Conservation (phyloP, 148 eudicot genomes). For the Cornus kousa region DNA sequence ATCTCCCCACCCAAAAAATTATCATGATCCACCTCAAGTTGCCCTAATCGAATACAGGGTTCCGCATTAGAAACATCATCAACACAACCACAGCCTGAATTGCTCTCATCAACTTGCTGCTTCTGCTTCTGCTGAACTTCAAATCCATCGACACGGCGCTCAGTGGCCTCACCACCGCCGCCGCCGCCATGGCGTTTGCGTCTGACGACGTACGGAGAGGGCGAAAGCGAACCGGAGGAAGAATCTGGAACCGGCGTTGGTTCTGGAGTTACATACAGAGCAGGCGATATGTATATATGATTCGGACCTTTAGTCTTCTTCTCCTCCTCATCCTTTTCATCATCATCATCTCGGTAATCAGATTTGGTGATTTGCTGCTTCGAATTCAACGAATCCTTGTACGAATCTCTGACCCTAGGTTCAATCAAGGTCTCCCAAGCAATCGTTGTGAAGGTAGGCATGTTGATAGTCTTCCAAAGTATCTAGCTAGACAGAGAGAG, state of each 20-base stretch:
- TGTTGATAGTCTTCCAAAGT: not conserved
- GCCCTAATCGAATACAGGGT: not conserved
- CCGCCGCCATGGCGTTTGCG: constrained; percentile 45
- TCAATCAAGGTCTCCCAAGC: constrained; percentile 33
- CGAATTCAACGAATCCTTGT: not conserved
- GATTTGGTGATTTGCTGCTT: not conserved
- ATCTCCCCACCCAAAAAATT: not conserved
- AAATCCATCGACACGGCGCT: constrained; percentile 8
- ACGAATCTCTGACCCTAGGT: constrained; percentile 17
- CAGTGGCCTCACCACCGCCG: constrained; percentile 1
- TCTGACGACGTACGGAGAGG: constrained; percentile 48
- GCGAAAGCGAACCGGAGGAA: constrained; percentile 27
- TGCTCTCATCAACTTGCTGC: not conserved
- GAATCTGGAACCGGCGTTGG: constrained; percentile 39
- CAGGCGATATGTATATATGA: constrained; percentile 41
- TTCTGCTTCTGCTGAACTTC: not conserved
- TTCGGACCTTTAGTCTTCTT: constrained; percentile 1
- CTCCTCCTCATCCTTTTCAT: not conserved
- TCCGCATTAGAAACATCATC: not conserved
- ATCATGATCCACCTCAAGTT: constrained; percentile 16
- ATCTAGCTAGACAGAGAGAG: not conserved
- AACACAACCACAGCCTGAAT: not conserved
- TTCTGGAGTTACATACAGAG: constrained; percentile 39
- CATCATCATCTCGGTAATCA: not conserved
- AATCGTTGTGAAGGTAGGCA: constrained; percentile 39